These are phyloP conservation scores for Platismatia glauca DNA, from an alignment of 495 filamentous ascomycete genomes.

Conservation along the genomic window DNA sequence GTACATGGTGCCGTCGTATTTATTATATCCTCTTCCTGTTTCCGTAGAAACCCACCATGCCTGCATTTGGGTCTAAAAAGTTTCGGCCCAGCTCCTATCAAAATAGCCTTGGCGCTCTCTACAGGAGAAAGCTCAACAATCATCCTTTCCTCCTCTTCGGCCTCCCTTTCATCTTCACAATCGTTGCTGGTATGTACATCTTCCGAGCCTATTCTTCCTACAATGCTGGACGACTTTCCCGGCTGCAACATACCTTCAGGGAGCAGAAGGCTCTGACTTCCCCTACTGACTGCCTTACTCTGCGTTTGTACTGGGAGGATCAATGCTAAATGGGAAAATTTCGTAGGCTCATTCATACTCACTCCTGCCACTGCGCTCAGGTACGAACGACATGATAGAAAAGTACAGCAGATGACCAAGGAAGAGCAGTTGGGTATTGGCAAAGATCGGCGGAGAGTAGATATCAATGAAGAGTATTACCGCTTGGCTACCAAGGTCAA, in stretches of 20 bases:
- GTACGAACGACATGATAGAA: conserved; percentile 86
- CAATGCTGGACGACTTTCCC: not conserved
- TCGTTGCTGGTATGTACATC: conserved; percentile 55
- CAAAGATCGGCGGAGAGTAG: conserved; percentile 59
- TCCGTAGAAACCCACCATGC: conserved; percentile 42
- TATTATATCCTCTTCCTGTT: not conserved
- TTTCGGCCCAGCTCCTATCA: conserved; percentile 52
- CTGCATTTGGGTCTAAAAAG: conserved; percentile 62
- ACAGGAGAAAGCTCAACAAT: conserved; percentile 57
- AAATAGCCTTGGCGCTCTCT: conserved; percentile 62
- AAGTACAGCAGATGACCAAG: conserved; percentile 66
- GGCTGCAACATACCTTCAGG: not conserved
- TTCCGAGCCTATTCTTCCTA: not conserved
- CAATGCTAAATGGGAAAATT: not conserved
- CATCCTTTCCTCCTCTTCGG: conserved; percentile 93
- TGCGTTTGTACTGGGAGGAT: not conserved
- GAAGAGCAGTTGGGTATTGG: conserved; percentile 80
- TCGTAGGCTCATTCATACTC: conserved; percentile 67
- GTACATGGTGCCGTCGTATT: not conserved
- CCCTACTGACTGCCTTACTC: not conserved
- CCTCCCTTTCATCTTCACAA: conserved; percentile 83
- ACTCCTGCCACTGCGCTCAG: conserved; percentile 87
- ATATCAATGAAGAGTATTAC: conserved; percentile 90
- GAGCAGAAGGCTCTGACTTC: not conserved
- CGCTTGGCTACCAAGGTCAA: conserved; percentile 43